Base-by-base conservation (phyloP, 2,329 filamentous ascomycete species). In the Fusarium staphyleae region DNA sequence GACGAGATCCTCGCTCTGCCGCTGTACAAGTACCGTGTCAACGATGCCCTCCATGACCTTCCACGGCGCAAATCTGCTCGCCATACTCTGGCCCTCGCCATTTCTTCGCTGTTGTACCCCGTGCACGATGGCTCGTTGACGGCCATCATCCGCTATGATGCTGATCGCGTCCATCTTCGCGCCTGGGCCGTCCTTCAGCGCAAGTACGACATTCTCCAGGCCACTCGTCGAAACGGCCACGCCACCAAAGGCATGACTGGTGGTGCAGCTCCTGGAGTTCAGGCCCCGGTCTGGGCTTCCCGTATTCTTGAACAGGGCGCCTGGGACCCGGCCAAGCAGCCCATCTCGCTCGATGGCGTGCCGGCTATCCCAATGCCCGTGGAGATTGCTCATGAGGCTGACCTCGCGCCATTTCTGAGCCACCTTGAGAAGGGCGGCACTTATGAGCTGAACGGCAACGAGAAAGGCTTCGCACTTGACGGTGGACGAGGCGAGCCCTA, bases 101-200 rank as follows among this genome's bases (percentile, higher is more conserved):
- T 75, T 32, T 67, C 73, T 5, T 48, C 66, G 8, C 58, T 74
- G 15, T 48, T 75, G 43, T 71, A 74, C 54, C 74, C 74, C 3
- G 62, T 65, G 14, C 67, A 73, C 24, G 64, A 70, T 9, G 66
- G 68, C 26, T 74, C 72, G 4, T 50, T 75, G 33, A 66, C 73
- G n/a, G 62, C 71, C 39, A 65, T 75, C 14, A 75, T 76, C 39
- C 68, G 72, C 9, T 75, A 74, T 47, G 72, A 75, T 28, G 67
- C 63, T 12, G 72, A 74, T 26, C 70, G 73, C 13, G 72, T 75
- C 6, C 69, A 64, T 10, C 66, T 76, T 16, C 70, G 73, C 34
- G 71, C 66, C 18, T 75, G 72, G 71, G 68, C 68, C 3, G 67
- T 63, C 18, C 50, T 75, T 32, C 73, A 75, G 64, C 69, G 70